These are phyloP conservation scores for Kazachstania bromeliacearum DNA, from an alignment of 805 yeast genomes.

Conservation along the genomic window DNA sequence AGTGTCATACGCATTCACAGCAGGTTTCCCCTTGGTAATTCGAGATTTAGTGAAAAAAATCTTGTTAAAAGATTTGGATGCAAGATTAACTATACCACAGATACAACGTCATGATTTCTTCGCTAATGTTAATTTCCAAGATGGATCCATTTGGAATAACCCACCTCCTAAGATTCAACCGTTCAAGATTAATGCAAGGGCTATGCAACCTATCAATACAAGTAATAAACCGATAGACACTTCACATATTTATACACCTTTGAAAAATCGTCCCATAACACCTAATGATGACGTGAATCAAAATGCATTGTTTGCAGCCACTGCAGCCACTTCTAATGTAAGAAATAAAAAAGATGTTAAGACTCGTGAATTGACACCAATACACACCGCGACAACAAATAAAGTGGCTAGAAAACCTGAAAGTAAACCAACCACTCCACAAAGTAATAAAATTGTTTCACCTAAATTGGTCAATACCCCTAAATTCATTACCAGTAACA, in stretches of 20 bases:
- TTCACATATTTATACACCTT: neutral
- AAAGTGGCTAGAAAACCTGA: neutral
- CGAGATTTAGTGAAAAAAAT: conserved; percentile 66
- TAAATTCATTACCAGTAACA: neutral
- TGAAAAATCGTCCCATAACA: neutral
- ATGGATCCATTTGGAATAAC: conserved; percentile 47
- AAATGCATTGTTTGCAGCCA: neutral
- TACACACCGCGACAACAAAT: no score
- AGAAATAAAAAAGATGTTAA: no score
- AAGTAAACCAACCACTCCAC: neutral
- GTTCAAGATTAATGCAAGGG: conserved; percentile 61
- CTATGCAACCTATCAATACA: conserved; percentile 61
- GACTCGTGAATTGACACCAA: no score
- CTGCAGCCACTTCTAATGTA: neutral
- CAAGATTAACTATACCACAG: conserved; percentile 46
- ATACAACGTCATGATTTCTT: conserved; percentile 60
- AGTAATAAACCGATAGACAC: conserved; percentile 4
- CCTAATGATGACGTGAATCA: neutral
- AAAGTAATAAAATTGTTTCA: neutral
- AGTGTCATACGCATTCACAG: conserved; percentile 74
- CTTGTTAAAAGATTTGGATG: conserved; percentile 52
- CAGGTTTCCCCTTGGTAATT: conserved; percentile 64
- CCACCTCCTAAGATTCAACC: conserved; percentile 61
- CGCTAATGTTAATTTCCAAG: conserved; percentile 44
- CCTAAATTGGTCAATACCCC: neutral